Percentiles rank a stretch among this genome's conserved stretches.
phyloP scores from a whole-genome alignment of 805 yeast genomes.

The Cyberlindnera mrakii region DNA sequence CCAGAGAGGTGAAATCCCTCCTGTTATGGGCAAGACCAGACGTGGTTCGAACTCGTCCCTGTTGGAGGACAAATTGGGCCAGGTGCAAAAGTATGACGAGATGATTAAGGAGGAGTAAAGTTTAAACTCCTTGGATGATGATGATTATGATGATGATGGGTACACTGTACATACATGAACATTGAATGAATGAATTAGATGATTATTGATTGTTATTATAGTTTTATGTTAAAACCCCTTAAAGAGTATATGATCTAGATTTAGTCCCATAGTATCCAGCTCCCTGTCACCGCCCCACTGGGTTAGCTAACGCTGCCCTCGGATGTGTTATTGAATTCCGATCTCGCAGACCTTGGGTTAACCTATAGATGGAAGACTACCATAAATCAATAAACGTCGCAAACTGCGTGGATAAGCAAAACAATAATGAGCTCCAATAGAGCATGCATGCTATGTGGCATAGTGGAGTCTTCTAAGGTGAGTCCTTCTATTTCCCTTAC shows the following conservation, averaged over 20 bases:
- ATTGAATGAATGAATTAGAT: not conserved
- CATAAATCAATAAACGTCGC: not conserved
- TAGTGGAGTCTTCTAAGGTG: slow-evolving; percentile 73
- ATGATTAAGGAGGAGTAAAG: slow-evolving; percentile 12
- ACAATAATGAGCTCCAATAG: slow-evolving; percentile 32
- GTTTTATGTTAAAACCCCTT: too few relatives aligned
- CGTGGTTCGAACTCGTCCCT: slow-evolving; percentile 44
- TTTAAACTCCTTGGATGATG: not conserved
- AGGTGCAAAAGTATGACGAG: slow-evolving; percentile 22
- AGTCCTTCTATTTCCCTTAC: slow-evolving; percentile 16
- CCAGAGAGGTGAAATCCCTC: slow-evolving; percentile 49
- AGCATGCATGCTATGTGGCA: slow-evolving; percentile 96
- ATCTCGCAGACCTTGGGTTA: too few relatives aligned
- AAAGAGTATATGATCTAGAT: too few relatives aligned
- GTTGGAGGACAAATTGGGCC: slow-evolving; percentile 35
- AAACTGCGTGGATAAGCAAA: not conserved
- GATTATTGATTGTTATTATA: too few relatives aligned
- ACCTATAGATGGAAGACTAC: too few relatives aligned
- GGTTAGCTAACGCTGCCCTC: too few relatives aligned
- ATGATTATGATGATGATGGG: not conserved
- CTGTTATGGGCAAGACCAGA: slow-evolving; percentile 38
- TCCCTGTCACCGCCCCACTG: too few relatives aligned
- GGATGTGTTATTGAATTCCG: too few relatives aligned
- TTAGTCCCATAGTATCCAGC: too few relatives aligned
- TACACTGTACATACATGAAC: slow-evolving; percentile 1